Evolutionary conservation across 2,329 filamentous ascomycete genomes (phyloP), one percentile per base, ranked within the genome.

Genomic region (Talaromyces sp.): DNA sequence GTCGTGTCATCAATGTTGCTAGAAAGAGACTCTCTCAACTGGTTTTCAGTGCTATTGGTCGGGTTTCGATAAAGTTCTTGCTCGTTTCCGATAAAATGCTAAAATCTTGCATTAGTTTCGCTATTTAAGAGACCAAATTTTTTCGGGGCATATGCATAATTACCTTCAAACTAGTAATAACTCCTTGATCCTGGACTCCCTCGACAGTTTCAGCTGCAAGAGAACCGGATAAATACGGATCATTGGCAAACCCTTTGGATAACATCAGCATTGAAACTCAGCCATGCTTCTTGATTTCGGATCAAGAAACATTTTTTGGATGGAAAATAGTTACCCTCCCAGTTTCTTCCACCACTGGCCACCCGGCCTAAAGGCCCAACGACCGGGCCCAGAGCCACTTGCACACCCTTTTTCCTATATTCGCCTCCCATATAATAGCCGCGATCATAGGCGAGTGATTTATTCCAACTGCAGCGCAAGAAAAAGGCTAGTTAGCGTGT

Each of bases 41-140:
- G 68, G 59, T 67, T 78, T 69, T 42, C 73, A 17, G 47, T 57
- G 78, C 67, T 70, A 76, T 74, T 65, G 70, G 25, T 76, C 69
- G 62, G 72, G 69, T 87, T 84, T 68, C 87, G 85, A 65, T 87
- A 84, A 59, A 84, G 70, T 84, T 90, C 87, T 72, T 91, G 88
- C 71, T 92, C 88, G 72, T 92, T 89, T 33, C 81, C 82, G 57
- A 90, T 75, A 61, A 71, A 81, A 65, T 80, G 81, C 68, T 81
- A 78, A 13, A 39, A 8, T 3, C 15, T 8, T 39, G 6, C 8
- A 5, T 39, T n/a, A 39, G 36, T 3, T 39, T 2, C 17, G 17
- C 6, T 9, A 2, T 15, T n/a, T 8, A 3, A 17, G 6, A 9
- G 15, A n/a, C 17, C 6, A 2, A 8, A 4, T 33, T 5, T n/a